Conservation (phyloP, 176 grass and related monocot species). For the Bromus sterilis region DNA sequence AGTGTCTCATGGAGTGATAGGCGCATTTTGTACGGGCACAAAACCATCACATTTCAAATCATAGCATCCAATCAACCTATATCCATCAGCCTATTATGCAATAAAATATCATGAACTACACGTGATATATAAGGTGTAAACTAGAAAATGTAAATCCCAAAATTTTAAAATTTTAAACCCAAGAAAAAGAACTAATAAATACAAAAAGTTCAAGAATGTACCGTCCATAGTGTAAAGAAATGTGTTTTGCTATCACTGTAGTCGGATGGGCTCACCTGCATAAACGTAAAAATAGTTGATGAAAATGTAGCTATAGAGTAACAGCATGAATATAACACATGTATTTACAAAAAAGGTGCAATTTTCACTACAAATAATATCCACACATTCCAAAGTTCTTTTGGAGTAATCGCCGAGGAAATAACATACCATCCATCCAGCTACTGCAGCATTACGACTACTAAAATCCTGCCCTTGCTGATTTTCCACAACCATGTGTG, state of each 20-base stretch:
- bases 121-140: too few relatives aligned
- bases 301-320: too few relatives aligned
- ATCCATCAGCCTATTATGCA: background rate
- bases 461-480: background rate
- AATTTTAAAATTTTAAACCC: too few relatives aligned
- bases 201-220: background rate
- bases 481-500: background rate
- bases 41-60: background rate
- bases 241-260: slow-evolving; percentile 20
- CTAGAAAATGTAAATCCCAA: too few relatives aligned
- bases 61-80: background rate
- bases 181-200: background rate
- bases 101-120: background rate
- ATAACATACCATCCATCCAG: background rate
- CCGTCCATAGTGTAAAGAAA: background rate
- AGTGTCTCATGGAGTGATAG: background rate
- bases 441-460: background rate
- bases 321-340: too few relatives aligned
- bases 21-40: background rate
- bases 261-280: background rate
- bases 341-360: too few relatives aligned
- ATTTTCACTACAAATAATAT: too few relatives aligned
- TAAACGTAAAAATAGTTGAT: background rate
- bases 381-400: too few relatives aligned
- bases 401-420: background rate